These are phyloP conservation scores for Phaeosphaeria sp. DNA, from an alignment of 2,329 filamentous ascomycete species.

Conservation along the genomic window DNA sequence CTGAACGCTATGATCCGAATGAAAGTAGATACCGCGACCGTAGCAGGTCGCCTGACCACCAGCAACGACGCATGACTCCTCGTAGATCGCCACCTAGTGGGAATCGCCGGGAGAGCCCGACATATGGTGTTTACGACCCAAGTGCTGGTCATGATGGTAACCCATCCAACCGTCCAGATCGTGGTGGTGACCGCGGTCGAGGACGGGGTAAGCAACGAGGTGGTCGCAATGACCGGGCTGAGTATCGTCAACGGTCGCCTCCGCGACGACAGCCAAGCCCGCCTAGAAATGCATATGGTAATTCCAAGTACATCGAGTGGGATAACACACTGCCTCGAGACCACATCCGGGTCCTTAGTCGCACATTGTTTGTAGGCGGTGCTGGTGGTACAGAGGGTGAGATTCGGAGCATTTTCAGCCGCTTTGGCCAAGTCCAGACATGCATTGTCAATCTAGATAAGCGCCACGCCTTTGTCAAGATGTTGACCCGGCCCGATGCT, in stretches of 20 bases:
- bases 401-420: slow-evolving; percentile 78
- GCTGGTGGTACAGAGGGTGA: slow-evolving; percentile 79
- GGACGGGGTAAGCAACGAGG: slow-evolving; percentile 57
- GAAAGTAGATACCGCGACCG: slow-evolving; percentile 45
- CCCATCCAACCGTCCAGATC: slow-evolving; percentile 62
- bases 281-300: slow-evolving; percentile 44
- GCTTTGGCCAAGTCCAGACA: slow-evolving; percentile 88
- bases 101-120: slow-evolving; percentile 70
- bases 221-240: slow-evolving; percentile 53
- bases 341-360: slow-evolving; percentile 83
- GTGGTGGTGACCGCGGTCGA: slow-evolving; percentile 63
- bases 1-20: slow-evolving; percentile 39
- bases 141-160: slow-evolving; percentile 63
- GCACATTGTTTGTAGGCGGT: slow-evolving; percentile 95
- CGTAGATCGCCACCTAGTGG: slow-evolving; percentile 65
- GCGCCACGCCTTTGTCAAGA: slow-evolving; percentile 98
- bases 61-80: slow-evolving; percentile 65
- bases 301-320: slow-evolving; percentile 78
- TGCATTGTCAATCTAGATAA: slow-evolving; percentile 99
- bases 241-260: slow-evolving; percentile 91
- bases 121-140: slow-evolving; percentile 75
- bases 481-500: slow-evolving; percentile 88
- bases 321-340: slow-evolving; percentile 77
- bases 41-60: slow-evolving; percentile 67
- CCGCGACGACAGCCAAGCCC: slow-evolving; percentile 66